These are phyloP conservation scores for Corrigiola litoralis DNA, from an alignment of 179 eudicot species.

Conservation along the genomic window DNA sequence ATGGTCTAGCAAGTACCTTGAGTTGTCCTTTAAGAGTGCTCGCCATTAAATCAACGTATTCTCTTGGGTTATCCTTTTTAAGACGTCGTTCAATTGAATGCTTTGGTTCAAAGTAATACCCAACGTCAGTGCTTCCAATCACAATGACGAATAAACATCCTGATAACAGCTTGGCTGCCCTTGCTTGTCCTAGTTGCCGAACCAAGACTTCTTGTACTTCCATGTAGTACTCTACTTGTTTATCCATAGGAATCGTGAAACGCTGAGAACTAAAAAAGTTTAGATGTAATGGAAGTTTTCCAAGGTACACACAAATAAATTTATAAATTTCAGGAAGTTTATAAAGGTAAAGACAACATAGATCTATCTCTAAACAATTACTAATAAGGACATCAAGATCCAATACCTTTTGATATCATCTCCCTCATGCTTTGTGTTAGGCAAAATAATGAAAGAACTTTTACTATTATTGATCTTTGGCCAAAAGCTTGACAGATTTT, in stretches of 20 bases:
- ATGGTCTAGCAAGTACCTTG: conserved; percentile 32
- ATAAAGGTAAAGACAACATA: too few relatives aligned
- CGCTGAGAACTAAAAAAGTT: conserved; percentile 21
- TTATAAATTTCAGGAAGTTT: neutral
- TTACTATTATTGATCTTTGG: too few relatives aligned
- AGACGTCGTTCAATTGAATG: conserved; percentile 13
- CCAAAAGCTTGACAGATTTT: too few relatives aligned
- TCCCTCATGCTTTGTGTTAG: too few relatives aligned
- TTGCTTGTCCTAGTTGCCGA: conserved; percentile 35
- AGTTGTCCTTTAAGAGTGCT: conserved; percentile 33
- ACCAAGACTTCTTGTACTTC: conserved; percentile 35
- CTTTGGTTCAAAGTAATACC: conserved; percentile 39
- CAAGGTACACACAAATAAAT: too few relatives aligned
- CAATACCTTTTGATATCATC: too few relatives aligned
- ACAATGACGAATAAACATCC: conserved; percentile 53
- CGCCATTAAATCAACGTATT: conserved; percentile 48
- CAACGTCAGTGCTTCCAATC: conserved; percentile 71
- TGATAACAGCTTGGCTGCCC: conserved; percentile 34
- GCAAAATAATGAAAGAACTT: too few relatives aligned
- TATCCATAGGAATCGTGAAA: conserved; percentile 43
- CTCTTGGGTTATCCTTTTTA: conserved; percentile 36
- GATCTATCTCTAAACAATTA: too few relatives aligned
- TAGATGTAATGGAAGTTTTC: neutral
- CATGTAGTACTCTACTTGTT: conserved; percentile 47
- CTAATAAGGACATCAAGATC: too few relatives aligned